Percentiles rank a stretch among this genome's conserved stretches.
These are phyloP conservation scores for Mariannaea elegans DNA, from an alignment of 2,329 filamentous ascomycete genomes.

Conservation along the genomic window DNA sequence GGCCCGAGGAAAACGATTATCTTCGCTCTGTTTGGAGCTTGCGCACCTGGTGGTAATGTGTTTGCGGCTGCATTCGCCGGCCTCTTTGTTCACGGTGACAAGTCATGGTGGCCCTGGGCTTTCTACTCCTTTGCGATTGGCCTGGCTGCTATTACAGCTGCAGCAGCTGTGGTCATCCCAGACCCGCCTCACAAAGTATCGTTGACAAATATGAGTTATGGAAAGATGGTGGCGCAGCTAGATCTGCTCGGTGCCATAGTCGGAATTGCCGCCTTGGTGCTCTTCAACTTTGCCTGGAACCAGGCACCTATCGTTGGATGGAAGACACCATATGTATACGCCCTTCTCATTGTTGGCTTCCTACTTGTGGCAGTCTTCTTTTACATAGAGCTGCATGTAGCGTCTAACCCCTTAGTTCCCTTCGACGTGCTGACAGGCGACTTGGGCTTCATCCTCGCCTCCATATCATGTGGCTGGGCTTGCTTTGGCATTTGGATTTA, in stretches of 20 bases:
- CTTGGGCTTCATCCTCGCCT: conserved; percentile 65
- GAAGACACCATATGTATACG: conserved; percentile 63
- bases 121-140: conserved; percentile 54
- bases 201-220: conserved; percentile 9
- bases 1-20: conserved; percentile 68
- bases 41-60: conserved; percentile 57
- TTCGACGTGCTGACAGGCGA: conserved; percentile 56
- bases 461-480: conserved; percentile 63
- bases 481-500: conserved; percentile 64
- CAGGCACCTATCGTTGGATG: conserved; percentile 69
- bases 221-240: conserved; percentile 42
- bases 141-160: conserved; percentile 44
- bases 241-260: conserved; percentile 51
- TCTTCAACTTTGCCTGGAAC: conserved; percentile 75
- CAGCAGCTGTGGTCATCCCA: conserved; percentile 48
- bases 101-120: conserved; percentile 58
- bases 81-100: conserved; percentile 47
- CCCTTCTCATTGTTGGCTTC: conserved; percentile 65
- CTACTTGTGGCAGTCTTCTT: conserved; percentile 65
- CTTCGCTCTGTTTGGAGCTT: conserved; percentile 61
- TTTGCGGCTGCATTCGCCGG: conserved; percentile 52
- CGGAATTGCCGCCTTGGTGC: conserved; percentile 64
- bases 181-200: conserved; percentile 33
- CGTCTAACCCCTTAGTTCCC: conserved; percentile 65
- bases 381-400: conserved; percentile 60